Percentiles rank a stretch among this genome's conserved stretches.
Conservation (phyloP, 495 filamentous ascomycete species). For the Neurospora discreta region DNA sequence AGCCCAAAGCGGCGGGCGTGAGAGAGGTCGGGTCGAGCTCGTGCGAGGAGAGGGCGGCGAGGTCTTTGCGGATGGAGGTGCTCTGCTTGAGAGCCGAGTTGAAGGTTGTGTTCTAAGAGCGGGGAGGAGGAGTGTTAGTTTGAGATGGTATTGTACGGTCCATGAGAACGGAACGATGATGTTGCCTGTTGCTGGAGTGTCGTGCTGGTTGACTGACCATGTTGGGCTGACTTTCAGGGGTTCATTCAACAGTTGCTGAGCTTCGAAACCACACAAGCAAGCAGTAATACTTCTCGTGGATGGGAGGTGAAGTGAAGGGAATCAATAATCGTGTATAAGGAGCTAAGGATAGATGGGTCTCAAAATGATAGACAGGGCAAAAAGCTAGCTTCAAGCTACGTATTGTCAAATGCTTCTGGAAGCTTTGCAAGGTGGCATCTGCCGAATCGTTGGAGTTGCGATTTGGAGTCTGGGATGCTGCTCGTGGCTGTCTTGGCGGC, state of each 20-base stretch:
- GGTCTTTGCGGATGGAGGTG: slow-evolving; percentile 73
- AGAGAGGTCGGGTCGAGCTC: slow-evolving; percentile 42
- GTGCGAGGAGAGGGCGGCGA: slow-evolving; percentile 59
- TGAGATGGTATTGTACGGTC: not conserved
- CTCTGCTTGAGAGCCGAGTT: slow-evolving; percentile 93
- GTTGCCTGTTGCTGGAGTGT: not conserved
- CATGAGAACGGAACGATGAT: not conserved
- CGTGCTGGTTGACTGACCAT: not conserved
- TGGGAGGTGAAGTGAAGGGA: not conserved
- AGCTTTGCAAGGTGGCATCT: not conserved
- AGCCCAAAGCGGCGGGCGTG: slow-evolving; percentile 30
- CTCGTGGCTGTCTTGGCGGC: not conserved
- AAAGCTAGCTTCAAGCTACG: not conserved
- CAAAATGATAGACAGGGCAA: not conserved
- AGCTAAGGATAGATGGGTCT: not conserved
- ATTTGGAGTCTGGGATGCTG: not conserved
- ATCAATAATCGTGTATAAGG: not conserved
- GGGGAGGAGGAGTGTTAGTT: not conserved
- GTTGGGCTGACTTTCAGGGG: not conserved
- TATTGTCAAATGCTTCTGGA: not conserved
- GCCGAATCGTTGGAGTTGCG: not conserved
- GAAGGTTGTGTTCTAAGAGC: slow-evolving; percentile 70
- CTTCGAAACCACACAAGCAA: not conserved
- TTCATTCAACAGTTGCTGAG: not conserved
- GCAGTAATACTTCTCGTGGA: not conserved